Evolutionary conservation across 2,329 filamentous ascomycete genomes (phyloP).

Genomic region (Zymoseptoria pseudotritici): DNA sequence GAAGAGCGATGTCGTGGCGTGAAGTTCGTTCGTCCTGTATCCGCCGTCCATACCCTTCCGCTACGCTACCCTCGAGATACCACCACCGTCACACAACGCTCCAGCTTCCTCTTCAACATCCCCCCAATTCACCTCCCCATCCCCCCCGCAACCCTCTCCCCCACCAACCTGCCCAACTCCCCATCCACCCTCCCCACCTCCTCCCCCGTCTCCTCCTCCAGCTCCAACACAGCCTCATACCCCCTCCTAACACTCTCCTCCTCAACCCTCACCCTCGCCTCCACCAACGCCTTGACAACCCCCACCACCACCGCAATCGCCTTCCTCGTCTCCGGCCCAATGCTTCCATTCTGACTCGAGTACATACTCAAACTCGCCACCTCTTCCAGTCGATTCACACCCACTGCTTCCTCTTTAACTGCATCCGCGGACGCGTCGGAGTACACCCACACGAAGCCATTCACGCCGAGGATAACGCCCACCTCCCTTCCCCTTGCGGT

Average conservation of each 20-base stretch:
- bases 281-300: conserved; percentile 74
- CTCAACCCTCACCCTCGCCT: conserved; percentile 76
- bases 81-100: no score
- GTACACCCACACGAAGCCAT: conserved; percentile 87
- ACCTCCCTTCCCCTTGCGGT: conserved; percentile 56
- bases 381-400: conserved; percentile 83
- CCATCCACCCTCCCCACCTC: neutral
- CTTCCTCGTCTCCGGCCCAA: conserved; percentile 66
- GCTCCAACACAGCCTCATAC: conserved; percentile 73
- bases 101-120: no score
- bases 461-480: conserved; percentile 85
- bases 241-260: conserved; percentile 79
- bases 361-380: conserved; percentile 78
- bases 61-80: no score
- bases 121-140: neutral
- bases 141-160: neutral
- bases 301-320: conserved; percentile 82
- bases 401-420: conserved; percentile 47
- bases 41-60: no score
- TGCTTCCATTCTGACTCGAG: conserved; percentile 87
- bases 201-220: conserved; percentile 43
- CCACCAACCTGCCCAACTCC: neutral
- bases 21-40: no score
- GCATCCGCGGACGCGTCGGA: conserved; percentile 66
- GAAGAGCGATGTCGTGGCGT: no score